Base-by-base conservation (phyloP, 108 stramenopile genomes). In the Fistulifera pelliculosa region DNA sequence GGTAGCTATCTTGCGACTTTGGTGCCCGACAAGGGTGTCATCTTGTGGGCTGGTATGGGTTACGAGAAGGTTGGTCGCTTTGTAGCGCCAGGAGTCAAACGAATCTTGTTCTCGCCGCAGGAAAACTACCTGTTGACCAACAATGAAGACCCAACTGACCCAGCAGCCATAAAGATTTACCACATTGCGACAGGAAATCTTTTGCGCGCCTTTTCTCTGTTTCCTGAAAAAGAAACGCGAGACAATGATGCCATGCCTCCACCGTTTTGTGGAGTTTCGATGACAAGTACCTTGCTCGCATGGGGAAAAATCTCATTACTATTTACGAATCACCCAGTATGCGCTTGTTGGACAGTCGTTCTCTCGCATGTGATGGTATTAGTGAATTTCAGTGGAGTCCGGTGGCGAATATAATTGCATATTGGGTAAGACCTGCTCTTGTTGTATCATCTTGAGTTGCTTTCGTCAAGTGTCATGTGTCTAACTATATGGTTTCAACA, bases 331-430 rank as follows among this genome's bases (percentile, higher is more conserved):
- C 89, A 4, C 95, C 95, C 13, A 61, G 71, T 26, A 94, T 96
- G 93, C 60, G 75, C 52, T 77, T 98, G 42, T 74, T 98, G 39
- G 94, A 94, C 60, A 83, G 78, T 52, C 90, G 89, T 18, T 94
- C 93, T 0, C 71, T 96, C 14, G 70, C 74, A 15, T 80, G 93
- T 22, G 93, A 94, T 45, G 95, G 94, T 18, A 85, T 96, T 47
- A 66, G 70, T 51, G 97, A 96, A 56, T 98, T 96, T 62, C 89
- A 94, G 56, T 98, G 94, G 86, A 86, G 80, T 39, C 97, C 97
- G 19, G 87, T 81, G 62, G 74, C 73, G 45, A 96, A 94, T 67
- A 61, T 88, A 50, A 64, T 98, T 47, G 92, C 94, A 12, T 95
- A 94, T 72, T 98, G 97, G 97, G 75, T 77, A 68, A 23, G 75